Evolutionary conservation across 1,284 basidiomycete genomes (phyloP), one percentile per base, ranked within the genome.

Genomic region (Psilocybe mexicana): DNA sequence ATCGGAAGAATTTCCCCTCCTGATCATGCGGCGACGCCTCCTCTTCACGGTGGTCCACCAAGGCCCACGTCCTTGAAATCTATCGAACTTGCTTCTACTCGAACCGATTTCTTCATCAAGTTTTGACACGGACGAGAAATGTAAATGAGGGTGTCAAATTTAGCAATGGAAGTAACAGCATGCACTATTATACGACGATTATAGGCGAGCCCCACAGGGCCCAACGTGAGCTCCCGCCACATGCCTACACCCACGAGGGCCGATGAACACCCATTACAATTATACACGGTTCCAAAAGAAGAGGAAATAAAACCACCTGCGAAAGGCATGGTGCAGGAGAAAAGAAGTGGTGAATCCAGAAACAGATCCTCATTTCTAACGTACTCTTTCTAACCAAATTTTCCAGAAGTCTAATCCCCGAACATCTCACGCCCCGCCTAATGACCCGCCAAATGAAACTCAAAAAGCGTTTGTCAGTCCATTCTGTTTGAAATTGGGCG

Each of bases 361-460:
- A 40, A 40, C 6, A 40, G 38, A 40, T 40, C 38, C 38, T 40
- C 38, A 40, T 40, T 33, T 40, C 38, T 40, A 44, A 44, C 43
- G 43, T 44, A 44, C 43, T 6, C 4, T 44, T 40, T 40, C 38
- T 40, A 40, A n/a, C 43, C 43, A 18, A 28, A 30, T 30, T 4
- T n/a, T 43, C 52, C 12, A 53, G 52, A 53, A 53, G 42, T 45
- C 52, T 43, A 53, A 43, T 23, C n/a, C 33, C n/a, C 30, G 14
- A 53, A 33, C 43, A 6, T 44, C 44, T 28, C 42, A 35, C n/a
- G n/a, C 23, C 49, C 18, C 49, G 25, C 47, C 55, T 33, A 50
- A 50, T 24, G 14, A 6, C 47, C 36, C 52, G 44, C 14, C 23
- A 49, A 55, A 55, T 47, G 49, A 59, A 57, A 53, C 24, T 57